Base-by-base conservation (phyloP, 2,329 filamentous ascomycete genomes). In the Arthrobotrys sphaeroides region DNA sequence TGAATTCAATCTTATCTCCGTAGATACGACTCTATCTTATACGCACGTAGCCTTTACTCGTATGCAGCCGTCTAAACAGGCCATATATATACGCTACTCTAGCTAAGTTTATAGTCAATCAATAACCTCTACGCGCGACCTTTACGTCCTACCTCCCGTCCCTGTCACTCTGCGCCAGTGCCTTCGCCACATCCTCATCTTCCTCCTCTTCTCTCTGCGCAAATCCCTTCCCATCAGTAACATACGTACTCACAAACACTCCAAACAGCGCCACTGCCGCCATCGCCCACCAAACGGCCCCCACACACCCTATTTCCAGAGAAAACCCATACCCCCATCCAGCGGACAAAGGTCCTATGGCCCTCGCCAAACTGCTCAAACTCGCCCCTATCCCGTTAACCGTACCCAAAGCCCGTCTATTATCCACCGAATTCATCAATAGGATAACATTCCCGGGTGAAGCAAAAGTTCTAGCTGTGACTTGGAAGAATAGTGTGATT, bases 381-480 rank as follows among this genome's bases (percentile, higher is more conserved):
- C 84, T 86, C 75, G 85, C 84, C 0, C 85, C 86, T 0, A 87
- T 80, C 4, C 86, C 86, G 72, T 88, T 87, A 7, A 89, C 85
- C 0, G 87, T 87, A 0, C 87, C 87, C 13, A 89, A 81, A 1
- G 88, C 87, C 51, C 84, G 86, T 0, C 86, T 87, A 78, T 88
- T 86, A 0, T 88, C 87, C 40, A 86, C 87, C 78, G 86, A 87
- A 79, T 89, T 89, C 78, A 89, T 89, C 45, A 89, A 82, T 6
- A 89, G 81, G 67, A 89, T 88, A 36, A 88, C 87, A 79, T 85
- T 87, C 2, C 86, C 86, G 0, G 87, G 87, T 6, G 87, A 82
- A 0, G 86, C 86, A 79, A 94, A 92, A 0, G 91, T 94, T 26
- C 91, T 86, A 0, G 89, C 91, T 2, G 90, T 84, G 13, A 93